Evolutionary conservation across 306 rosid genomes (phyloP), one percentile per base, ranked within the genome.

Genomic region (barrel medic (Medicago truncatula)): DNA sequence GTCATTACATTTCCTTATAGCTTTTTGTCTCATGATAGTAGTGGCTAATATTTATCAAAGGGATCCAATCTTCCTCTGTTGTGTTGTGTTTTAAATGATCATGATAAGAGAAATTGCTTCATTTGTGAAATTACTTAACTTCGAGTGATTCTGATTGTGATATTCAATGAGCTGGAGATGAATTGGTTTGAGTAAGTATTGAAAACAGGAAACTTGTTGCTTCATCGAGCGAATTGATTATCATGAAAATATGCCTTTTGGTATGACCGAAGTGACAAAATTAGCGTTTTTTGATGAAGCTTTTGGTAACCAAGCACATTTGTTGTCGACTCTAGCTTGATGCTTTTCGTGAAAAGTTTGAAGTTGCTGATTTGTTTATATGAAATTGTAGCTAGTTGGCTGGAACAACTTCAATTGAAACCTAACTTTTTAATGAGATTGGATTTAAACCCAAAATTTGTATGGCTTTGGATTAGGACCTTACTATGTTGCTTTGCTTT

Each of bases 401-500:
- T 41, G 74, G 53, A 62, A 71, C 61, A 52, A 44, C 54, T 41
- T 70, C 80, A 67, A 13, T 68, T 80, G 46, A 69, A 76, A 76
- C 21, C 72, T 47, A 59, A 59, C 54, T 52, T 25, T 41, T 21
- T 60, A 15, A 66, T 73, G 54, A 44, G 47, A 78, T 83, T 79
- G 57, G 84, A 52, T 83, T 76, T 76, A 69, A 76, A 76, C 20
- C 76, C 57, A 60, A 59, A 61, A 60, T 18, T 41, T 23, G 36
- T 18, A 66, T 73, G 54, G 38, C 57, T 83, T 83, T 80, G 57
- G 84, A 52, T 83, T 76, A 73, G 75, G 67, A 54, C 67, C 15
- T 2, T 2, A 23, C 50, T 34, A 13, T 80, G 21, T 68, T 57
- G 61, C 71, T 31, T 60, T 57, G 68, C 71, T 31, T 60, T 57